These are phyloP conservation scores for Eruca vesicaria DNA, from an alignment of 441 rosid genomes.

Conservation along the genomic window DNA sequence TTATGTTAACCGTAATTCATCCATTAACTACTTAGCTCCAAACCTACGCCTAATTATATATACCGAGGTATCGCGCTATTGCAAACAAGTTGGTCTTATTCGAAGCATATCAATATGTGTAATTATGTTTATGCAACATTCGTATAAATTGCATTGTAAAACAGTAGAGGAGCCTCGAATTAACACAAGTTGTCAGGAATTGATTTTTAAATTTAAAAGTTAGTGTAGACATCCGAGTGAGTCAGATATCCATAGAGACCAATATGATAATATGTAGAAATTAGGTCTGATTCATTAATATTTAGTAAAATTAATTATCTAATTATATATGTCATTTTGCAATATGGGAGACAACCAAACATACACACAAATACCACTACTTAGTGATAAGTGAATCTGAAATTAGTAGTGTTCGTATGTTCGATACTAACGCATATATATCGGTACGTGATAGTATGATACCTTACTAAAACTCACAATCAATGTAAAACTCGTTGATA, in stretches of 20 bases:
- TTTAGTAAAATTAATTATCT: not conserved
- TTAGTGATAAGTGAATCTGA: conserved; percentile 25
- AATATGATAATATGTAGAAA: conserved; percentile 28
- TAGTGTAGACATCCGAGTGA: conserved; percentile 26
- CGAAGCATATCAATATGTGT: not conserved
- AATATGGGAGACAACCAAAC: conserved; percentile 29
- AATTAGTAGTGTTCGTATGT: not conserved
- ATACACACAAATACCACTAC: conserved; percentile 21
- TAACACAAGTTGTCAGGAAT: conserved; percentile 8
- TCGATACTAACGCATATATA: not conserved
- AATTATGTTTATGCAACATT: not conserved
- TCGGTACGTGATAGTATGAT: not conserved
- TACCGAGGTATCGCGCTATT: not conserved
- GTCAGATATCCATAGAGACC: conserved; percentile 35
- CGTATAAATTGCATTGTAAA: not conserved
- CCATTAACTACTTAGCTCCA: not conserved
- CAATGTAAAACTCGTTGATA: not conserved
- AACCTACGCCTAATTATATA: not conserved
- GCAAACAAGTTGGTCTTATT: not conserved
- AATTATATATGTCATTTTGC: conserved; percentile 10
- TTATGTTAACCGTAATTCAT: not conserved
- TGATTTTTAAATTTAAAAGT: not conserved
- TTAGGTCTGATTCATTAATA: conserved; percentile 23
- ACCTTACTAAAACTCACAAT: not conserved
- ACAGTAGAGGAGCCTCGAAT: conserved; percentile 7